These are phyloP conservation scores for Wallemia mellicola DNA, from an alignment of 1,284 basidiomycete genomes.

Conservation along the genomic window DNA sequence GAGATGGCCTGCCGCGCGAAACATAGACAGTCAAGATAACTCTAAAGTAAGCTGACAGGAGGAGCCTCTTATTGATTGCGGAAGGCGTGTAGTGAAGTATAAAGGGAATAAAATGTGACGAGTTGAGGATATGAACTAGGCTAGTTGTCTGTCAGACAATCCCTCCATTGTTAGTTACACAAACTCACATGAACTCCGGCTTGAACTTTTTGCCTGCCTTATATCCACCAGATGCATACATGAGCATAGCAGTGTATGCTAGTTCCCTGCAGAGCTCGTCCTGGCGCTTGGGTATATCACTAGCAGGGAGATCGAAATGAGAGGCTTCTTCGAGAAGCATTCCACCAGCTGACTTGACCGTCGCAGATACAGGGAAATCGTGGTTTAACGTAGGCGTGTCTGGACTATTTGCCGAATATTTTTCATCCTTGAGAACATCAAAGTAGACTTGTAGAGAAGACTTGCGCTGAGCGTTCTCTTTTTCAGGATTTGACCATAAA, in stretches of 20 bases:
- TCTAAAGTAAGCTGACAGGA: neutral
- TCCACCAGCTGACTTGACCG: neutral
- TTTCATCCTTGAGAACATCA: neutral
- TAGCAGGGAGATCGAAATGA: neutral
- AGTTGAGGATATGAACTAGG: neutral
- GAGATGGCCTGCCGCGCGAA: neutral
- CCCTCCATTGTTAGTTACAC: neutral
- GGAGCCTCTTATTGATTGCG: neutral
- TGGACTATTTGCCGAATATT: neutral
- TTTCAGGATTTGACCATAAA: neutral
- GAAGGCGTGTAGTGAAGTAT: neutral
- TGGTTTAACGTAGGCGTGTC: neutral
- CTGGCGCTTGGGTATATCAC: neutral
- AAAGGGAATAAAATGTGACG: neutral
- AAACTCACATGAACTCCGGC: neutral
- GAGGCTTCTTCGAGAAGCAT: neutral
- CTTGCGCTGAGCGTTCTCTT: neutral
- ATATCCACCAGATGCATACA: neutral
- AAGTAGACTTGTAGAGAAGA: neutral
- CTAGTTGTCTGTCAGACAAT: neutral
- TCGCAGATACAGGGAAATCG: neutral
- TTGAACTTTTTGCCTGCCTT: neutral
- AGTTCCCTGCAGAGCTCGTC: neutral
- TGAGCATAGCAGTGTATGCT: neutral
- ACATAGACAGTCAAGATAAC: neutral